Base-by-base conservation (phyloP, 2,329 filamentous ascomycete species). In the Ascochyta clinopodiicola region DNA sequence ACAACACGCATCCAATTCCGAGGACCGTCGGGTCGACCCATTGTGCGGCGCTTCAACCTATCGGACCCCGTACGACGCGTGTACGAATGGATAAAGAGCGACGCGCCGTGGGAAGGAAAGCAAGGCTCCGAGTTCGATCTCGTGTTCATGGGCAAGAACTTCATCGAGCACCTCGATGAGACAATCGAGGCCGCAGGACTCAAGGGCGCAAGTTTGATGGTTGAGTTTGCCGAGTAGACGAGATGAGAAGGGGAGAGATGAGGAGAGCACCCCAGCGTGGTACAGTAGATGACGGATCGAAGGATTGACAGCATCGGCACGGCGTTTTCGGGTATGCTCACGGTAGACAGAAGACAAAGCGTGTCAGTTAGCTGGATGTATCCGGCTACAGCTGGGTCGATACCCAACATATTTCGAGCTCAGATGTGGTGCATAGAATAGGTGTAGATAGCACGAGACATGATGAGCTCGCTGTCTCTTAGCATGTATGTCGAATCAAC, bases 51-150 rank as follows among this genome's bases (percentile, higher is more conserved):
- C n/a, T 99, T 99, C 77, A 80, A 82, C 9, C 77, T 93, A 3
- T 76, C 84, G 13, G 95, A 99, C 54, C 81, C 84, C 1, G 92
- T 99, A 12, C 84, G 86, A 51, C 86, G 91, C 12, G 87, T 99
- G 40, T 99, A 94, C 75, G 95, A 99, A 78, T 99, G 93, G 92
- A 86, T 99, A 62, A 99, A 98, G 79, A 89, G 93, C 0, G 70
- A 66, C 22, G 87, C 89, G 56, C 91, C 92, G 1, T 89, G 92
- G 68, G 92, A 93, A 63, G 92, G 89, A 66, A 94, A 92, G 75
- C 84, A 85, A 27, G 91, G 89, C 0, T 76, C 89, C 12, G 84
- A 86, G 59, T 99, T 99, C 77, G 94, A 98, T 74, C 83, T 99
- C 62, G 92, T 95, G 74, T 86, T 86, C 60, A 89, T 96, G 86